Evolutionary conservation across 352 stramenopile genomes (phyloP).

Genomic region (Vaucheria bursata): DNA sequence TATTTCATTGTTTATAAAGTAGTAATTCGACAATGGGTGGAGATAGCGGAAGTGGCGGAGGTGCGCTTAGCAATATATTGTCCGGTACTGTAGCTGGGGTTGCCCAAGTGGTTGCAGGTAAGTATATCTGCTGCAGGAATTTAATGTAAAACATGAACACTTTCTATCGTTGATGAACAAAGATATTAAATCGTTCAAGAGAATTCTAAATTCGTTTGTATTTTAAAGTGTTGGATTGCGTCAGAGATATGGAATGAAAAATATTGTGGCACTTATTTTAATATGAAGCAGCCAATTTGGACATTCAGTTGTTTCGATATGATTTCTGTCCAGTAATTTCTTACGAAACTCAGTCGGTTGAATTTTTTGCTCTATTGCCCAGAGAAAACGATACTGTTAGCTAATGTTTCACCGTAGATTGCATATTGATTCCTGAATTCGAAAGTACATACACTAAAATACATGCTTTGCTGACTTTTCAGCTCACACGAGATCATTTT

Average conservation of each 20-base stretch:
- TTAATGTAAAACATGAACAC: neutral
- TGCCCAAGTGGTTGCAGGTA: slow-evolving; percentile 45
- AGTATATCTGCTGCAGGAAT: neutral
- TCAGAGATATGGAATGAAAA: neutral
- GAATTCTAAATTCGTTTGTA: neutral
- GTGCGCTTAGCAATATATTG: slow-evolving; percentile 37
- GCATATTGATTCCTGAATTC: no score
- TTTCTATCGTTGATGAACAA: neutral
- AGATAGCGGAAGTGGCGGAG: slow-evolving; percentile 15
- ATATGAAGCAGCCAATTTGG: neutral
- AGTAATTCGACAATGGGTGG: no score
- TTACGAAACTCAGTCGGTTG: no score
- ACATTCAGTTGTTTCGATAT: no score
- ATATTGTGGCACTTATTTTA: neutral
- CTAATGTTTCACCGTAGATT: no score
- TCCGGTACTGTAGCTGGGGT: slow-evolving; percentile 44
- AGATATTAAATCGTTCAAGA: neutral
- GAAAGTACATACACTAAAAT: no score
- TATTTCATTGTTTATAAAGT: no score
- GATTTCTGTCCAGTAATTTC: no score
- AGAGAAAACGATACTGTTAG: no score
- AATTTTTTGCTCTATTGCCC: no score
- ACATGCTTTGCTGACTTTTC: no score
- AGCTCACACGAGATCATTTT: no score
- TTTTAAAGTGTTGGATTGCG: neutral